Evolutionary conservation across 2,329 filamentous ascomycete genomes (phyloP).

Genomic region (Escovopsis sp.): DNA sequence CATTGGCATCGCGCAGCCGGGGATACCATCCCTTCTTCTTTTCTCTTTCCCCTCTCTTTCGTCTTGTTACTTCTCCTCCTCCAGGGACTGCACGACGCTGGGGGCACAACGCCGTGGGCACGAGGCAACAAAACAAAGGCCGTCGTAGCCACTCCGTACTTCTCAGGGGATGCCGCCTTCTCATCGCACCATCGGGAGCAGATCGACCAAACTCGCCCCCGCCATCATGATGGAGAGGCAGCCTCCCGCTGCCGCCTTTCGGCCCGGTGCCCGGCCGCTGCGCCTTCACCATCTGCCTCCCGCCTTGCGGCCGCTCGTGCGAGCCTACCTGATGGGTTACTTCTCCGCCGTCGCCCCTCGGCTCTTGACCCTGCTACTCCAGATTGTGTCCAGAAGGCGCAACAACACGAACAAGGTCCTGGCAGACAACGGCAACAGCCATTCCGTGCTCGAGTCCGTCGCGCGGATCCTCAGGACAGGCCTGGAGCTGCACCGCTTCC

Average conservation of each 20-base stretch:
- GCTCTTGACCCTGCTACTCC: slow-evolving; percentile 38
- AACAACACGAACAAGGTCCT: slow-evolving; percentile 14
- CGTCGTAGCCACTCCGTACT: too few species aligned
- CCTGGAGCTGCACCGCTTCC: slow-evolving; percentile 41
- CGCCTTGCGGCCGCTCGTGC: slow-evolving; percentile 37
- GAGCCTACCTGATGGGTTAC: slow-evolving; percentile 48
- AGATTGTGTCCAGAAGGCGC: slow-evolving; percentile 28
- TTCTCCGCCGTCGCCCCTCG: slow-evolving; percentile 42
- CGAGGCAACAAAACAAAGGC: too few species aligned
- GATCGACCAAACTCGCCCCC: not conserved
- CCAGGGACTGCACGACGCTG: too few species aligned
- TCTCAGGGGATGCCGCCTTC: too few species aligned
- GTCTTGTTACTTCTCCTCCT: not conserved
- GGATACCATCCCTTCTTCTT: too few species aligned
- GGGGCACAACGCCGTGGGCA: too few species aligned
- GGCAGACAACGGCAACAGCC: slow-evolving; percentile 13
- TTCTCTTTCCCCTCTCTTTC: too few species aligned
- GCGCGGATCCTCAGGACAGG: slow-evolving; percentile 33
- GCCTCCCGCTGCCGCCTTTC: slow-evolving; percentile 4
- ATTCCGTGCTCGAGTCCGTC: slow-evolving; percentile 18
- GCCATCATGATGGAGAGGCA: not conserved
- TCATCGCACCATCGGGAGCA: not conserved
- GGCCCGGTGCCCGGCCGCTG: slow-evolving; percentile 2
- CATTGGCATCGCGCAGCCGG: too few species aligned
- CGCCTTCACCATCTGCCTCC: slow-evolving; percentile 27